Evolutionary conservation across 495 filamentous ascomycete genomes (phyloP).

Genomic region (Entonaema liquescens): DNA sequence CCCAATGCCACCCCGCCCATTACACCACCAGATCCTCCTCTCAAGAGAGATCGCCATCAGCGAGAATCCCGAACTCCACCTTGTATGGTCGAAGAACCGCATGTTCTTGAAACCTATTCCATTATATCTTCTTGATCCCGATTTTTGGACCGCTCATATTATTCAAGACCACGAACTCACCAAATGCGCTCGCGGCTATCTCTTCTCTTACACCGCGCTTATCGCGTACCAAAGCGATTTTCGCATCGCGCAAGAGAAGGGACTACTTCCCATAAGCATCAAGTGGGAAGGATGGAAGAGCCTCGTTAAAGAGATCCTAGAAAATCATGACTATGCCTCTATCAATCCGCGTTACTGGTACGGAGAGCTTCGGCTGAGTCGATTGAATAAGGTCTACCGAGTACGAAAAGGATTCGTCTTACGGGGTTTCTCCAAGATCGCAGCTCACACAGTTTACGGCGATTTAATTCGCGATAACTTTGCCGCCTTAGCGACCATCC

Average conservation of each 20-base stretch:
- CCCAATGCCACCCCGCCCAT: constrained; percentile 56
- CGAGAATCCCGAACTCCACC: constrained; percentile 53
- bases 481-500: constrained; percentile 51
- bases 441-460: constrained; percentile 38
- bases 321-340: constrained; percentile 33
- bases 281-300: constrained; percentile 45
- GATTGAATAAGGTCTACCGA: constrained; percentile 51
- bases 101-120: constrained; percentile 60
- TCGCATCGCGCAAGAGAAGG: constrained; percentile 47
- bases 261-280: constrained; percentile 49
- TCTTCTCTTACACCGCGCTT: constrained; percentile 56
- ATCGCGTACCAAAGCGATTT: constrained; percentile 58
- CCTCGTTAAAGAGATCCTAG: constrained; percentile 36
- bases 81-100: constrained; percentile 52
- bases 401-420: constrained; percentile 35
- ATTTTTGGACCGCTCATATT: constrained; percentile 52
- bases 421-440: constrained; percentile 44
- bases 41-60: constrained; percentile 53
- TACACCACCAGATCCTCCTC: constrained; percentile 58
- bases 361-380: constrained; percentile 56
- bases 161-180: constrained; percentile 27
- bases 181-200: constrained; percentile 52
- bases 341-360: constrained; percentile 55
- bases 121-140: constrained; percentile 49
- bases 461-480: constrained; percentile 59